These are phyloP conservation scores for Alternaria panax DNA, from an alignment of 2,329 filamentous ascomycete genomes.

Conservation along the genomic window DNA sequence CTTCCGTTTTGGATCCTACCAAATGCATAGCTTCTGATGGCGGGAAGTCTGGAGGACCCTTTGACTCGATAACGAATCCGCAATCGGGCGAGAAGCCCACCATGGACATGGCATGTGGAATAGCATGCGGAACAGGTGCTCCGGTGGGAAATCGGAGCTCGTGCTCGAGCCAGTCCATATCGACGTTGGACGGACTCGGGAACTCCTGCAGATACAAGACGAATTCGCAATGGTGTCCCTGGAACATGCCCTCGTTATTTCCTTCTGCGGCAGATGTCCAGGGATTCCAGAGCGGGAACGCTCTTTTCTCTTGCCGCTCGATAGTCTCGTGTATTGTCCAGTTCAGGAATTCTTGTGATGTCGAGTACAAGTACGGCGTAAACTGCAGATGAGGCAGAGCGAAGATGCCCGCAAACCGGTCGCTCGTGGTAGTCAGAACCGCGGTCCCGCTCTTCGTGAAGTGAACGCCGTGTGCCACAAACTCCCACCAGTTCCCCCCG, in stretches of 20 bases:
- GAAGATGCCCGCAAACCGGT: slow-evolving; percentile 87
- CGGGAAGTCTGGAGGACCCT: slow-evolving; percentile 63
- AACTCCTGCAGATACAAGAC: slow-evolving; percentile 81
- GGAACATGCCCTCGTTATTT: slow-evolving; percentile 61
- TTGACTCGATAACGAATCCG: slow-evolving; percentile 69
- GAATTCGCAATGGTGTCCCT: slow-evolving; percentile 87
- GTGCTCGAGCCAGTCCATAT: slow-evolving; percentile 62
- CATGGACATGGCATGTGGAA: slow-evolving; percentile 65
- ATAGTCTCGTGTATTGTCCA: slow-evolving; percentile 74
- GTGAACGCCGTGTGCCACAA: slow-evolving; percentile 83
- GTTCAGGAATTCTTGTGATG: slow-evolving; percentile 68
- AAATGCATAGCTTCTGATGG: slow-evolving; percentile 62
- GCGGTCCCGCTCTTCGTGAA: slow-evolving; percentile 82
- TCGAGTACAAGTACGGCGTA: slow-evolving; percentile 59
- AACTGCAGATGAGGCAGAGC: slow-evolving; percentile 83
- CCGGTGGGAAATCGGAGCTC: slow-evolving; percentile 68
- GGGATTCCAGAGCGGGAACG: slow-evolving; percentile 64
- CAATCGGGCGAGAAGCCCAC: slow-evolving; percentile 71
- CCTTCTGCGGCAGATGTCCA: slow-evolving; percentile 77
- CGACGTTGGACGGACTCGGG: slow-evolving; percentile 29
- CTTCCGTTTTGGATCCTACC: slow-evolving; percentile 64
- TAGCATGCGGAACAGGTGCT: slow-evolving; percentile 59
- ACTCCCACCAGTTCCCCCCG: slow-evolving; percentile 76
- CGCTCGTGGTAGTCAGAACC: slow-evolving; percentile 86
- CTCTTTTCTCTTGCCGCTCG: slow-evolving; percentile 68